These are phyloP conservation scores for Adenanthera pavonina DNA, from an alignment of 306 rosid genomes.

Conservation along the genomic window DNA sequence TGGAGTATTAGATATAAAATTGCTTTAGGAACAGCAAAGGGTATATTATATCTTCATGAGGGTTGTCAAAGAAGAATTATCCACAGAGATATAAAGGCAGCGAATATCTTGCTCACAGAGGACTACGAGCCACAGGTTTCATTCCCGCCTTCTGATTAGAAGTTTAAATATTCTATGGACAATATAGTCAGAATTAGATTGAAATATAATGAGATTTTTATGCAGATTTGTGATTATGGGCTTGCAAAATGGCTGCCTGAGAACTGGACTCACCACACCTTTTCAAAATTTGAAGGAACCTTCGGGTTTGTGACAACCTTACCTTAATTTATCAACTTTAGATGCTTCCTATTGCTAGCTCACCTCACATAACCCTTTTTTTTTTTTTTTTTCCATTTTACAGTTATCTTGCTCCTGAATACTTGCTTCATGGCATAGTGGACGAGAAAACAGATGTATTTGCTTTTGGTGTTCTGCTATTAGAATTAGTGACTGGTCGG, in stretches of 20 bases:
- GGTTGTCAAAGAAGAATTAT: conserved; percentile 87
- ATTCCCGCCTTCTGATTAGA: conserved; percentile 22
- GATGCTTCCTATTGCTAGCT: neutral
- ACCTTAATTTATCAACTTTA: neutral
- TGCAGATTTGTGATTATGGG: conserved; percentile 89
- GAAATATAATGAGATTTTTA: neutral
- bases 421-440: conserved; percentile 83
- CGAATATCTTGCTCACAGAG: conserved; percentile 80
- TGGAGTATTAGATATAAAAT: conserved; percentile 75
- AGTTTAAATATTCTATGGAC: neutral
- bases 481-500: conserved; percentile 85
- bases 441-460: conserved; percentile 92
- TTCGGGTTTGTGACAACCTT: conserved; percentile 65
- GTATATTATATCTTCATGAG: conserved; percentile 81
- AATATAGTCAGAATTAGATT: neutral
- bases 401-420: conserved; percentile 91
- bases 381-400: neutral
- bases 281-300: conserved; percentile 84
- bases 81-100: conserved; percentile 89
- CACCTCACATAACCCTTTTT: neutral
- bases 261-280: conserved; percentile 81
- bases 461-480: conserved; percentile 78
- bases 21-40: conserved; percentile 74
- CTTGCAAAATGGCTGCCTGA: conserved; percentile 94
- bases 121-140: conserved; percentile 76